Evolutionary conservation across 2,329 filamentous ascomycete genomes (phyloP).

Genomic region (Trichoderma cornu-damae): DNA sequence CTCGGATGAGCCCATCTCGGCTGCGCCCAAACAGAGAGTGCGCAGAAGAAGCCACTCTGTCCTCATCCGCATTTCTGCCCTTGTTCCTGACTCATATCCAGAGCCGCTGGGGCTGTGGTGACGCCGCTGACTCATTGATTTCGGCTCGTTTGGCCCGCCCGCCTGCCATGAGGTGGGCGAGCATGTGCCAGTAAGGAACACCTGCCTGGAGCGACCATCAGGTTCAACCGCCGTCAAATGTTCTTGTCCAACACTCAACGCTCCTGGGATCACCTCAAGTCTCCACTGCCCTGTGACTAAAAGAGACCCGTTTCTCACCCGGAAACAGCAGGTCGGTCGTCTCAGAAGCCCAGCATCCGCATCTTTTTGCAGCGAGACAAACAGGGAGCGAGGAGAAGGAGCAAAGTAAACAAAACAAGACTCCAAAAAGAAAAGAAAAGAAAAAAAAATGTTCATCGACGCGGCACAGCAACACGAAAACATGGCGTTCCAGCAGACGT

Average conservation of each 20-base stretch:
- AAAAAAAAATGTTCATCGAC: background rate
- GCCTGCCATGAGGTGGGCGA: slow-evolving; percentile 25
- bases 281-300: slow-evolving; percentile 7
- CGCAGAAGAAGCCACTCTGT: slow-evolving; percentile 21
- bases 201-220: slow-evolving; percentile 15
- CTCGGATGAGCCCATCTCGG: too few species aligned
- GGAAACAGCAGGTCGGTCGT: slow-evolving; percentile 18
- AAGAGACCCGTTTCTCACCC: slow-evolving; percentile 16
- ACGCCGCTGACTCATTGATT: slow-evolving; percentile 24
- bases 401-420: background rate
- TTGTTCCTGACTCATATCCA: slow-evolving; percentile 25
- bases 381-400: too few species aligned
- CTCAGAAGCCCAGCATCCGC: background rate
- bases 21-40: slow-evolving; percentile 15
- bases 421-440: too few species aligned
- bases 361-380: background rate
- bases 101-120: background rate
- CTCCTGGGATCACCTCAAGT: background rate
- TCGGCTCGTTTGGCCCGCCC: slow-evolving; percentile 18
- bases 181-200: slow-evolving; percentile 21
- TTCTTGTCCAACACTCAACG: too few species aligned
- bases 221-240: background rate
- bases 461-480: background rate
- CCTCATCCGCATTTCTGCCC: slow-evolving; percentile 19
- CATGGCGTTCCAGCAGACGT: slow-evolving; percentile 39